These are phyloP conservation scores for Debaryomyces sp. DNA, from an alignment of 1,139 yeast genomes.

Conservation along the genomic window DNA sequence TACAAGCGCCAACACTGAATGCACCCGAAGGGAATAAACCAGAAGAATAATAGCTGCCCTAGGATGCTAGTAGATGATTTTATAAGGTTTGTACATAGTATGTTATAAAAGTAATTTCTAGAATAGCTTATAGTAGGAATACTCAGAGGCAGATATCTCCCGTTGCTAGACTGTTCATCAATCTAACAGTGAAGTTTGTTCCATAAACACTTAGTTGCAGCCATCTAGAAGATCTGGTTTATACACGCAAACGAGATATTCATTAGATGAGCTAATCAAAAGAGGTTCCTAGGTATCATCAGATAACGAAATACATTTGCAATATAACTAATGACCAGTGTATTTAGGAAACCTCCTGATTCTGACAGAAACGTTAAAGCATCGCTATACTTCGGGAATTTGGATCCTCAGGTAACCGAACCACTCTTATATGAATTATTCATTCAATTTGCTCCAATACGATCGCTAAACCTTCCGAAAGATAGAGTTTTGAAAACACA, in stretches of 20 bases:
- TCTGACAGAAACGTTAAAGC: constrained; percentile 62
- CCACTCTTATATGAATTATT: constrained; percentile 75
- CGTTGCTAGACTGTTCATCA: too few relatives aligned
- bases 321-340: constrained; percentile 24
- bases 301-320: not conserved
- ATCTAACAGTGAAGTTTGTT: not conserved
- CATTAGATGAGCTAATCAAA: not conserved
- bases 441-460: constrained; percentile 83
- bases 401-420: constrained; percentile 75
- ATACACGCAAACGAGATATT: not conserved
- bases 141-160: too few relatives aligned
- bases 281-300: not conserved
- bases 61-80: not conserved
- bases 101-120: not conserved
- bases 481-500: constrained; percentile 72
- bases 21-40: not conserved
- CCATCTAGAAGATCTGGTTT: not conserved
- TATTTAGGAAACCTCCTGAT: constrained; percentile 38
- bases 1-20: not conserved
- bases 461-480: constrained; percentile 71
- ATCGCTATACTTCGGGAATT: constrained; percentile 80
- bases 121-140: not conserved
- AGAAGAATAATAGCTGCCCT: not conserved
- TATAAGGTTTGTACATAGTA: not conserved
- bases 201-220: not conserved